These are phyloP conservation scores for Fusarium sp. DNA, from an alignment of 2,329 filamentous ascomycete species.

Conservation along the genomic window DNA sequence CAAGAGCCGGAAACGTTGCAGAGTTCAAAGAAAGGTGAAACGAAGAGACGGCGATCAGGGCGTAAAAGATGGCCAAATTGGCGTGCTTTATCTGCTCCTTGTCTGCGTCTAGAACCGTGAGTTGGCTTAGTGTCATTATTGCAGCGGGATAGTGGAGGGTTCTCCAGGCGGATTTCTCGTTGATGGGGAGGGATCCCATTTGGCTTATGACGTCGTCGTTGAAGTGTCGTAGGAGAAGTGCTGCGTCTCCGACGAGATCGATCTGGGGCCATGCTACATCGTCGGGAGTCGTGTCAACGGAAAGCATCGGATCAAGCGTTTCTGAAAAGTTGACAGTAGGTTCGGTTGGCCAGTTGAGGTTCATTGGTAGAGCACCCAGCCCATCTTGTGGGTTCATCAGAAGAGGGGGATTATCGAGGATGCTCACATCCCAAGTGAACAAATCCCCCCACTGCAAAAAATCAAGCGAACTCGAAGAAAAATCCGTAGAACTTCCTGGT, in stretches of 20 bases:
- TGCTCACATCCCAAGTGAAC: slow-evolving; percentile 35
- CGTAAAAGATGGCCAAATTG: slow-evolving; percentile 29
- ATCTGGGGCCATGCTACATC: slow-evolving; percentile 29
- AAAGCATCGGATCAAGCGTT: neutral
- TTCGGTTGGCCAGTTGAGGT: slow-evolving; percentile 21
- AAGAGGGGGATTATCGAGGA: slow-evolving; percentile 28
- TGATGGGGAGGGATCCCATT: slow-evolving; percentile 37
- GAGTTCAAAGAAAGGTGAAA: slow-evolving; percentile 30
- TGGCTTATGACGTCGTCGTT: slow-evolving; percentile 37
- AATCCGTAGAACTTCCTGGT: neutral
- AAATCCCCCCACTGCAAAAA: slow-evolving; percentile 36
- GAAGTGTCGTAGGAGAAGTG: slow-evolving; percentile 29
- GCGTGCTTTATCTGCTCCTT: slow-evolving; percentile 33
- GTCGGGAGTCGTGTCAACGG: neutral
- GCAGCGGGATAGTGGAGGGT: slow-evolving; percentile 33
- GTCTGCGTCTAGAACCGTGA: slow-evolving; percentile 26
- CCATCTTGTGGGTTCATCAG: slow-evolving; percentile 8
- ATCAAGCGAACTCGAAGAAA: slow-evolving; percentile 3
- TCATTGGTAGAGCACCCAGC: slow-evolving; percentile 10
- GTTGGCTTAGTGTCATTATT: slow-evolving; percentile 34
- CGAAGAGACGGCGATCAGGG: slow-evolving; percentile 31
- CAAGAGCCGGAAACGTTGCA: slow-evolving; percentile 5
- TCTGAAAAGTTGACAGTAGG: slow-evolving; percentile 15
- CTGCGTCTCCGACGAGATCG: slow-evolving; percentile 31
- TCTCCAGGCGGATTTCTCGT: slow-evolving; percentile 37